These are phyloP conservation scores for Epichloe typhina DNA, from an alignment of 2,329 filamentous ascomycete species.

Conservation along the genomic window DNA sequence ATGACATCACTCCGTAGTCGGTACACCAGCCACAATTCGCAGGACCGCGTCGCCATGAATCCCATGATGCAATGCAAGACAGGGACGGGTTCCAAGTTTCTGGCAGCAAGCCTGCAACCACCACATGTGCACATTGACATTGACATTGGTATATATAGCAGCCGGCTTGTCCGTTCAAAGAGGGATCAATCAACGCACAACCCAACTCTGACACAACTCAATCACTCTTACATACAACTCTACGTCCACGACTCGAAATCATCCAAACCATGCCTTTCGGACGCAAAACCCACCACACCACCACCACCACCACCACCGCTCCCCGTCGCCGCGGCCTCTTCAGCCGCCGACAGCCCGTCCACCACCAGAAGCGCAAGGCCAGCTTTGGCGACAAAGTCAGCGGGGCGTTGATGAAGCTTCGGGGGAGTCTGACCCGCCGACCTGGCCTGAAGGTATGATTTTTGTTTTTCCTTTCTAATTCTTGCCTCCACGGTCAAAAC, in stretches of 20 bases:
- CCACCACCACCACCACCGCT: constrained; percentile 26
- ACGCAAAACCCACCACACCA: constrained; percentile 12
- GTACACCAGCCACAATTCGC: background rate
- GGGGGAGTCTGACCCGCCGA: constrained; percentile 53
- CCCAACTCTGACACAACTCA: background rate
- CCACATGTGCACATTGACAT: no score
- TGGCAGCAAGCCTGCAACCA: no score
- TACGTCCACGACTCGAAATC: no score
- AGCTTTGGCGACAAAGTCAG: constrained; percentile 65
- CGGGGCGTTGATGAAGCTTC: constrained; percentile 61
- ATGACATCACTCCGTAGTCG: background rate
- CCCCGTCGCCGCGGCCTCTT: constrained; percentile 28
- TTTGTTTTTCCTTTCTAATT: background rate
- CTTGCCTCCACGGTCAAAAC: background rate
- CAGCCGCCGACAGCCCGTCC: constrained; percentile 26
- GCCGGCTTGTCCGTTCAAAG: no score
- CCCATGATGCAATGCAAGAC: no score
- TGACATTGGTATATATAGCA: no score
- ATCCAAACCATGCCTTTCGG: constrained; percentile 11
- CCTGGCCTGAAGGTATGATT: constrained; percentile 54
- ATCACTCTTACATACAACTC: background rate
- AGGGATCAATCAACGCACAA: no score
- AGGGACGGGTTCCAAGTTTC: no score
- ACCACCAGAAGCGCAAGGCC: constrained; percentile 55
- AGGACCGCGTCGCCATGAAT: background rate